These are phyloP conservation scores for Cyberlindnera mycetangii DNA, from an alignment of 805 yeast species.

Conservation along the genomic window DNA sequence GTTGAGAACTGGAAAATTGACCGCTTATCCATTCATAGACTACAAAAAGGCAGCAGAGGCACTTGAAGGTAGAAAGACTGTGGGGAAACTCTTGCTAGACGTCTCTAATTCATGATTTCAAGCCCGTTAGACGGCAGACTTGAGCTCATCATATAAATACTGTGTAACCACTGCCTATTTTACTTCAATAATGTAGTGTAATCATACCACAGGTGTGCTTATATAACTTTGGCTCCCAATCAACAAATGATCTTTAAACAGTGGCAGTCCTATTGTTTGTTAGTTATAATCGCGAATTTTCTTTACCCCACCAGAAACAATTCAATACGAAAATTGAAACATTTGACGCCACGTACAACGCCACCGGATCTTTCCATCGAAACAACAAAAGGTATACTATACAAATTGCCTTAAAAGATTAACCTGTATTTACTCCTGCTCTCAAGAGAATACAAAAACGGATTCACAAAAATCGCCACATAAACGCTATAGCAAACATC, in stretches of 20 bases:
- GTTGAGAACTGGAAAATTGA: not conserved
- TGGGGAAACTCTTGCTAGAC: not conserved
- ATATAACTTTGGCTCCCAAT: no score
- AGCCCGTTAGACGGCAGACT: not conserved
- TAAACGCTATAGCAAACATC: no score
- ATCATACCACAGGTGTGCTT: no score
- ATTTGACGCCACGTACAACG: not conserved
- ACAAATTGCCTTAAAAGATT: no score
- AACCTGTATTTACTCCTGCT: no score
- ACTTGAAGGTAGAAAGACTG: constrained; percentile 1
- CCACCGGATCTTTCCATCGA: not conserved
- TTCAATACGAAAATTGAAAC: not conserved
- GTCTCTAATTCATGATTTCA: not conserved
- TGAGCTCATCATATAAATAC: no score
- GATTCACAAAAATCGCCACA: no score
- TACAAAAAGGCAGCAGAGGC: not conserved
- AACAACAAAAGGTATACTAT: not conserved
- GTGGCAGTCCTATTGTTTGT: no score
- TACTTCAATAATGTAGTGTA: no score
- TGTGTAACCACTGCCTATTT: no score
- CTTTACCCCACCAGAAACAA: not conserved
- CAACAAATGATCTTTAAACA: no score
- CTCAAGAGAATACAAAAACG: no score
- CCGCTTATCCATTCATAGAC: not conserved
- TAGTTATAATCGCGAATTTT: not conserved